A percentile compares a stretch with the other conserved stretches of the same genome.
These are phyloP conservation scores for Coleophoma eucalyptorum DNA, from an alignment of 2,329 filamentous ascomycete species.

Conservation along the genomic window DNA sequence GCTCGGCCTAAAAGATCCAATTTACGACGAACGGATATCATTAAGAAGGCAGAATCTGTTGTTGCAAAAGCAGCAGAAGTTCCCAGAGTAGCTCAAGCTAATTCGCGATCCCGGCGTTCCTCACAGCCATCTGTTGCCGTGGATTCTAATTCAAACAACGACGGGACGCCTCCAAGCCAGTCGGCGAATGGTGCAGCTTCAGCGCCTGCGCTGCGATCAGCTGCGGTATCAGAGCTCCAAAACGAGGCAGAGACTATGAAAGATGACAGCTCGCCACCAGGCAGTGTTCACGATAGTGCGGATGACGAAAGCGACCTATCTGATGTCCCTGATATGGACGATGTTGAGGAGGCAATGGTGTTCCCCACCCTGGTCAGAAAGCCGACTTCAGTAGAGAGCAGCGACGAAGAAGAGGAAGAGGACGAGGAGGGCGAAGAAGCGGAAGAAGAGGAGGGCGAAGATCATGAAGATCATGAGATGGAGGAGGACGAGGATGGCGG, in stretches of 20 bases:
- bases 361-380: constrained; percentile 12
- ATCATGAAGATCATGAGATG: background rate
- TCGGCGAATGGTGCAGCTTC: constrained; percentile 1
- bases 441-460: background rate
- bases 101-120: constrained; percentile 15
- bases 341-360: constrained; percentile 10
- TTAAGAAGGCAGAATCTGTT: constrained; percentile 59
- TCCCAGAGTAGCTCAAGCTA: constrained; percentile 30
- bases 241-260: constrained; percentile 30
- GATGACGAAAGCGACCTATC: constrained; percentile 53
- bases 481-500: background rate
- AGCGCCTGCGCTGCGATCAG: constrained; percentile 9
- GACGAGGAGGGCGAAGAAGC: background rate
- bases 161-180: background rate
- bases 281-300: constrained; percentile 43
- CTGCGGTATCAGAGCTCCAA: constrained; percentile 29
- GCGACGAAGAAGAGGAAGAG: background rate
- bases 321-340: constrained; percentile 36
- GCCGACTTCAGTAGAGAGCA: background rate
- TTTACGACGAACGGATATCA: constrained; percentile 40
- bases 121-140: constrained; percentile 30
- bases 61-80: constrained; percentile 39
- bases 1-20: constrained; percentile 22
- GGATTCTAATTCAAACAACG: constrained; percentile 29
- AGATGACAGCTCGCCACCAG: constrained; percentile 26